These are phyloP conservation scores for Amylostereum chailletii DNA, from an alignment of 1,284 basidiomycete species.

Conservation along the genomic window DNA sequence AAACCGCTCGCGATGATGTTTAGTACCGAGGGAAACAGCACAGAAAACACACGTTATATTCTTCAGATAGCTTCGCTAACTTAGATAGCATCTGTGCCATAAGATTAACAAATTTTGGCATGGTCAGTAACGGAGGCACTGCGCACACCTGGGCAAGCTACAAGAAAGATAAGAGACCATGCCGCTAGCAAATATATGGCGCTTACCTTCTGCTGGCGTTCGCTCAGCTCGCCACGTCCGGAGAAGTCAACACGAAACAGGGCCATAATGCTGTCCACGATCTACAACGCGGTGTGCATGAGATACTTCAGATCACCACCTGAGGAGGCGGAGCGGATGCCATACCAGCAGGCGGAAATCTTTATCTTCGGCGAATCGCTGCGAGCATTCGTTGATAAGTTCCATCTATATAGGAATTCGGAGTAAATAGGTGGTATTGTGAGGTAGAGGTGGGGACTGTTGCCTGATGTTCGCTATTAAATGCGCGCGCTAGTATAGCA, in stretches of 20 bases:
- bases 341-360: conserved; percentile 65
- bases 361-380: conserved; percentile 77
- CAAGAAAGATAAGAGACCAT: neutral
- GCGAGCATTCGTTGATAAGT: conserved; percentile 77
- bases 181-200: neutral
- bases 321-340: conserved; percentile 24
- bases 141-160: conserved; percentile 56
- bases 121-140: neutral
- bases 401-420: conserved; percentile 52
- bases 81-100: conserved; percentile 74
- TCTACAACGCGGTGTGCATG: conserved; percentile 33
- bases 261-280: conserved; percentile 93
- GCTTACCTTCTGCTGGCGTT: conserved; percentile 81
- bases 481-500: conserved; percentile 58
- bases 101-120: neutral
- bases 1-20: conserved; percentile 1
- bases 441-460: neutral
- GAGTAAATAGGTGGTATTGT: neutral
- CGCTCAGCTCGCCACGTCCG: conserved; percentile 86
- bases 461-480: conserved; percentile 84
- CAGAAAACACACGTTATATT: conserved; percentile 57
- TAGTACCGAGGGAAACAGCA: conserved; percentile 4
- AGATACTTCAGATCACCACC: neutral
- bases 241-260: conserved; percentile 89
- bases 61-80: conserved; percentile 84